Percentiles rank a stretch among this genome's conserved stretches.
These are phyloP conservation scores for Colletotrichum sp. DNA, from an alignment of 2,329 filamentous ascomycete species.

Conservation along the genomic window DNA sequence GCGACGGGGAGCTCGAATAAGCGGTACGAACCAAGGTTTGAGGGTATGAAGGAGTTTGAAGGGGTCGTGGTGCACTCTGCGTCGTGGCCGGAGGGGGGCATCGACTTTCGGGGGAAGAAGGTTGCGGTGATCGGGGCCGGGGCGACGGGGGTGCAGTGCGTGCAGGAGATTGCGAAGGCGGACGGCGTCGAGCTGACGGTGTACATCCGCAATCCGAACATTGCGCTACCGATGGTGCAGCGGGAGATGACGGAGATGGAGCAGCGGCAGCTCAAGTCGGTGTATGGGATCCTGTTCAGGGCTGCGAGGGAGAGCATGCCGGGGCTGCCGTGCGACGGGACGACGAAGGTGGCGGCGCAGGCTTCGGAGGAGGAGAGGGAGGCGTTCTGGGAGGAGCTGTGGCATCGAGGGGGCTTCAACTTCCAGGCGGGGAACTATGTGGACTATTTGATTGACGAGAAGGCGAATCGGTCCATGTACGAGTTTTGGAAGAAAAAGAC, in stretches of 20 bases:
- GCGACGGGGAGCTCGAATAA: constrained; percentile 52
- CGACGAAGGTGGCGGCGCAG: constrained; percentile 49
- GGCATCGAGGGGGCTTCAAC: constrained; percentile 50
- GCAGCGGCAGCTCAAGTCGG: constrained; percentile 42
- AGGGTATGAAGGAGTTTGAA: constrained; percentile 35
- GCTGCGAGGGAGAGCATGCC: constrained; percentile 49
- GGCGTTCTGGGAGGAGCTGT: constrained; percentile 48
- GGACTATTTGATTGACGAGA: constrained; percentile 45
- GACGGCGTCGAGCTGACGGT: constrained; percentile 40
- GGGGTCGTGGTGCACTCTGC: constrained; percentile 34
- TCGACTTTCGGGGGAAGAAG: constrained; percentile 26
- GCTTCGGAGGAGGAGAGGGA: constrained; percentile 45
- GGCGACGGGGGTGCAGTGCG: constrained; percentile 33
- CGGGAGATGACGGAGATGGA: constrained; percentile 47
- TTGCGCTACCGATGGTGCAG: constrained; percentile 63
- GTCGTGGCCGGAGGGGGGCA: constrained; percentile 26
- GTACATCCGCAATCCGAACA: constrained; percentile 64
- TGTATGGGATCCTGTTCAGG: constrained; percentile 46
- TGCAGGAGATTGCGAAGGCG: constrained; percentile 38
- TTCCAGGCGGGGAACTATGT: constrained; percentile 51
- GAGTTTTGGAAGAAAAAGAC: constrained; percentile 54
- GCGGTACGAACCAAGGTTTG: constrained; percentile 38
- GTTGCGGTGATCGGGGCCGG: constrained; percentile 36
- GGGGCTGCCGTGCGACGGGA: constrained; percentile 55
- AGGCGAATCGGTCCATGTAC: constrained; percentile 50